A percentile compares a stretch with the other conserved stretches of the same genome.
Evolutionary conservation across 345 rosid genomes (phyloP).

Genomic region (Trapa incisa): DNA sequence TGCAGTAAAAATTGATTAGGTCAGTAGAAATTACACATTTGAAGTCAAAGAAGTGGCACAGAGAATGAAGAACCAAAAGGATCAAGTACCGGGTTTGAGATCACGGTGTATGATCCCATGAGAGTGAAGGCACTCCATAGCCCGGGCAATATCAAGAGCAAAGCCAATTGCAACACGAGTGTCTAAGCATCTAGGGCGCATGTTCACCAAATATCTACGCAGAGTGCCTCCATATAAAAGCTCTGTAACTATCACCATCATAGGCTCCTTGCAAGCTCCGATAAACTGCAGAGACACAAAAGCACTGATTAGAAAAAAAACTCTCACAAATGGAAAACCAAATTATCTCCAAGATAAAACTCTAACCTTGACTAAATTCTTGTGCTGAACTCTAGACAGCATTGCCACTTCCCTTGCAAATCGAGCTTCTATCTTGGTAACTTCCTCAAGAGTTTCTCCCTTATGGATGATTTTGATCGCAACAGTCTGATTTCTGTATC

Average conservation of each 20-base stretch:
- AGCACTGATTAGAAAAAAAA: conserved; percentile 1
- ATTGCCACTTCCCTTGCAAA: conserved; percentile 84
- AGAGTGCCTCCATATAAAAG: conserved; percentile 75
- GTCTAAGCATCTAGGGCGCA: conserved; percentile 76
- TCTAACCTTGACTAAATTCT: conserved; percentile 77
- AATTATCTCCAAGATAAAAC: neutral
- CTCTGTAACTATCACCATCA: conserved; percentile 92
- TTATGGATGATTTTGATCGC: conserved; percentile 75
- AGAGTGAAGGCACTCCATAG: conserved; percentile 91
- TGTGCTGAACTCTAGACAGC: conserved; percentile 86
- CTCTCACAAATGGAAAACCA: neutral
- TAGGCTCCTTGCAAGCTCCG: conserved; percentile 93
- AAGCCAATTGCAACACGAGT: conserved; percentile 60
- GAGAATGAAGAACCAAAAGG: conserved; percentile 3
- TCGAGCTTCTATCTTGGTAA: conserved; percentile 66
- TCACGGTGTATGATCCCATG: conserved; percentile 97
- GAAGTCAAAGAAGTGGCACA: neutral
- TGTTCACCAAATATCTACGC: conserved; percentile 66
- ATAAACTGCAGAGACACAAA: conserved; percentile 43
- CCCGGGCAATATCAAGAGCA: conserved; percentile 87
- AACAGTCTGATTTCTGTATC: conserved; percentile 81
- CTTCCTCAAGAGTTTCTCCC: conserved; percentile 78
- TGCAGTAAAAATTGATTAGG: conserved; percentile 17
- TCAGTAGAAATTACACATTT: neutral
- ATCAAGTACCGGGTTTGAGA: conserved; percentile 69